phyloP scores from a whole-genome alignment of 1,284 basidiomycete species.

The Xanthoconium separans region DNA sequence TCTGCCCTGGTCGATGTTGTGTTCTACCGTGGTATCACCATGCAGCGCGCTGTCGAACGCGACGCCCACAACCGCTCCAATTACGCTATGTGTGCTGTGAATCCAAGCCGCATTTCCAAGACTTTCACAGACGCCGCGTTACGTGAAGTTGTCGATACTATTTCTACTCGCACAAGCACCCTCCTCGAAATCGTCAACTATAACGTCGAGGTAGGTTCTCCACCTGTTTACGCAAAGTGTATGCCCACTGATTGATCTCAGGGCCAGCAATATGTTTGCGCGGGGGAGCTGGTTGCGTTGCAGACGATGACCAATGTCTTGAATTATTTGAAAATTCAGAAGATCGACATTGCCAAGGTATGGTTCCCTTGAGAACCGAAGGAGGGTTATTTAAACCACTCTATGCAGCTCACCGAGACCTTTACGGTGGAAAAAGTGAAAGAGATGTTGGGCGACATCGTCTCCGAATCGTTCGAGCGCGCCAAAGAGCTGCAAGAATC shows the following conservation, averaged over 20 bases:
- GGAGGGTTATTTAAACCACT: slow-evolving; percentile 2
- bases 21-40: slow-evolving; percentile 99
- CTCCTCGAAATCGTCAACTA: slow-evolving; percentile 97
- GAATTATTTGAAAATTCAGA: slow-evolving; percentile 96
- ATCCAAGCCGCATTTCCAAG: slow-evolving; percentile 92
- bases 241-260: slow-evolving; percentile 29
- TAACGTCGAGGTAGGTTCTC: slow-evolving; percentile 82
- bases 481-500: slow-evolving; percentile 79
- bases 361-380: slow-evolving; percentile 2
- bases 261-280: slow-evolving; percentile 97
- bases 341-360: slow-evolving; percentile 94
- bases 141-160: slow-evolving; percentile 92
- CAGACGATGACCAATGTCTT: slow-evolving; percentile 95
- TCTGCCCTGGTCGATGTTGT: slow-evolving; percentile 97
- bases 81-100: slow-evolving; percentile 99
- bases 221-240: not conserved
- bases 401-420: slow-evolving; percentile 74
- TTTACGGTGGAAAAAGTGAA: slow-evolving; percentile 87
- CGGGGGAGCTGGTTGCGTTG: slow-evolving; percentile 91
- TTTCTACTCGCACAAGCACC: slow-evolving; percentile 73
- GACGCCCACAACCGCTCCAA: slow-evolving; percentile 91
- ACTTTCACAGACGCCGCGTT: slow-evolving; percentile 92
- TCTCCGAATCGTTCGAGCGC: slow-evolving; percentile 78
- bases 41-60: slow-evolving; percentile 97
- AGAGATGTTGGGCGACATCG: slow-evolving; percentile 89